phyloP scores from a whole-genome alignment of 192 early-diverging fungal species.

The Cetraspora pellucida region DNA sequence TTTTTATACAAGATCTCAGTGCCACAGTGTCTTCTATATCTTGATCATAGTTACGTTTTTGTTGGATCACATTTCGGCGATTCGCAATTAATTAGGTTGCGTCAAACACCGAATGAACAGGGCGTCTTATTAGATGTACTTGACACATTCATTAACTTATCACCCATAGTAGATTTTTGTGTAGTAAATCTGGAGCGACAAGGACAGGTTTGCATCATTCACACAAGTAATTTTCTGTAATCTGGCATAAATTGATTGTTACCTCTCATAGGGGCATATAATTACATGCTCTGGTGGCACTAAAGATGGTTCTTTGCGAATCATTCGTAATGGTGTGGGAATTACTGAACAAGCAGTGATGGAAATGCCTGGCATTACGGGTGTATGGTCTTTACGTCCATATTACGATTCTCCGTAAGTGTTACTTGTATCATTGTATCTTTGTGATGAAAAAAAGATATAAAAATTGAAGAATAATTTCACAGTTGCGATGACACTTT shows the following conservation, averaged over 20 bases:
- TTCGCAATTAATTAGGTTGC: conserved; percentile 75
- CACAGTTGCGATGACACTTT: conserved; percentile 51
- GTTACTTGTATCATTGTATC: conserved; percentile 7
- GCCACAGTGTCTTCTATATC: conserved; percentile 66
- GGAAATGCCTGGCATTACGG: conserved; percentile 66
- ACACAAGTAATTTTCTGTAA: background rate
- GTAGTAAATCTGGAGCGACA: conserved; percentile 77
- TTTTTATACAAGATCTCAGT: conserved; percentile 46
- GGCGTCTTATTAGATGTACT: conserved; percentile 60
- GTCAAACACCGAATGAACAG: conserved; percentile 46
- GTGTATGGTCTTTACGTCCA: conserved; percentile 72
- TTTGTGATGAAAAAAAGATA: background rate
- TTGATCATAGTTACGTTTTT: conserved; percentile 71
- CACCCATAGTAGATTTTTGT: conserved; percentile 85
- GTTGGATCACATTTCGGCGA: conserved; percentile 88
- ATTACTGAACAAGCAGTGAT: conserved; percentile 66
- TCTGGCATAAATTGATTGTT: too few species aligned
- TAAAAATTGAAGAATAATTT: background rate
- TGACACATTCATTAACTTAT: conserved; percentile 71
- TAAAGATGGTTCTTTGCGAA: conserved; percentile 73
- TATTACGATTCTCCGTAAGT: conserved; percentile 49
- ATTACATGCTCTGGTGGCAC: conserved; percentile 84
- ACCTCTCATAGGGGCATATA: conserved; percentile 60
- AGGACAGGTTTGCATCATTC: conserved; percentile 45
- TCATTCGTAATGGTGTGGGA: conserved; percentile 89